Evolutionary conservation across 2,329 filamentous ascomycete species (phyloP), one percentile per base, ranked within the genome.

Genomic region (Neofusicoccum ribis): DNA sequence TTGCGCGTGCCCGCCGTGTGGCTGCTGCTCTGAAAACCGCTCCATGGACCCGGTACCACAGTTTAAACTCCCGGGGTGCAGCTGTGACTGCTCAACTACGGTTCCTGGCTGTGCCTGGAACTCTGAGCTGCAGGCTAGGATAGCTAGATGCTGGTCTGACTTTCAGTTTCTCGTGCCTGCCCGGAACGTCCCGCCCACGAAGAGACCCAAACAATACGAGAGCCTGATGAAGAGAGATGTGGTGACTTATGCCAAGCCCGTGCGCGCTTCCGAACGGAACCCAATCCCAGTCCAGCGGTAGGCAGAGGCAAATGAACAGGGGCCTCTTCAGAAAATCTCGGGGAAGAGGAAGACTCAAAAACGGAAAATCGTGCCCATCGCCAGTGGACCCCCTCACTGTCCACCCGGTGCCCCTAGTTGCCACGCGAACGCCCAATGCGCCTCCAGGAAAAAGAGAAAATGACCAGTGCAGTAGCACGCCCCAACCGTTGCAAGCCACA

Each of bases 341-440:
- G 43, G 54, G 43, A 60, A 37, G n/a, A 60, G 56, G 27, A 47
- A 58, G 36, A 59, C 56, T 37, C 27, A 37, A 27, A 47, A 59
- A 36, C 17, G 23, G 23, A 36, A 60, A 37, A 37, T 60, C 56
- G 43, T 15, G 43, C 7, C 56, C 27, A 37, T 60, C 31, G 9
- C 27, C 27, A 17, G 56, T 47, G 56, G 56, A 37, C 56, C 56
- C 43, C 27, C 15, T 23, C 56, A 47, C 43, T 60, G 56, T 47
- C 41, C 56, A 37, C 56, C 9, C 5, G 8, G 37, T 60, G 56
- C n/a, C 43, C 43, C 56, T 31, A 37, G 56, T 60, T 60, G 41
- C 56, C 56, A 60, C 43, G 56, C 56, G 43, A 60, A 60, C 56
- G 56, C 56, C 56, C 41, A 47, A 37, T 60, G 56, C 56, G 56